Evolutionary conservation across 1,139 yeast genomes (phyloP).

Genomic region (Yamadazyma siamensis): DNA sequence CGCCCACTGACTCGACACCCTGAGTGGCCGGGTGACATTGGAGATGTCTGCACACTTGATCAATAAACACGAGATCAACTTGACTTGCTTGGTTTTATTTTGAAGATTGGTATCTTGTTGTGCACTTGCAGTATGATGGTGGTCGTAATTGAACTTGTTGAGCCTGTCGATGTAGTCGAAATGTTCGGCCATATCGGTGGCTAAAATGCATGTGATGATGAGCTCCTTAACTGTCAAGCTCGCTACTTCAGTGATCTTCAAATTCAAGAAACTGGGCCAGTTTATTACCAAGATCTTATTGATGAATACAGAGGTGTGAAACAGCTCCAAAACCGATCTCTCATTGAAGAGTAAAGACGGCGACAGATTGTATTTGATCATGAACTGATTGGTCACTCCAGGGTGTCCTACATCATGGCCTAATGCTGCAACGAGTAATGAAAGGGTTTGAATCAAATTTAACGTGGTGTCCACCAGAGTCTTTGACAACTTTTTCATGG

Average conservation of each 20-base stretch:
- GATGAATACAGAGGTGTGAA: slow-evolving; percentile 70
- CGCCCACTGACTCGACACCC: slow-evolving; percentile 86
- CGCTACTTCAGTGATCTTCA: slow-evolving; percentile 17
- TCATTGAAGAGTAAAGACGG: slow-evolving; percentile 61
- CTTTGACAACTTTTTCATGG: slow-evolving; percentile 8
- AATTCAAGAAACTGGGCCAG: slow-evolving; percentile 56
- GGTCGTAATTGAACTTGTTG: slow-evolving; percentile 13
- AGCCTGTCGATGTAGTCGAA: slow-evolving; percentile 62
- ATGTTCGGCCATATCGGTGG: slow-evolving; percentile 95
- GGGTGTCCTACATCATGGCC: slow-evolving; percentile 98
- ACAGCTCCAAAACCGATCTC: slow-evolving; percentile 75
- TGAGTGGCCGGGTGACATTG: slow-evolving; percentile 78
- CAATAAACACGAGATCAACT: slow-evolving; percentile 60
- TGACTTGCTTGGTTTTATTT: slow-evolving; percentile 26
- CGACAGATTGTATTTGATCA: slow-evolving; percentile 62
- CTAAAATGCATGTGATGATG: slow-evolving; percentile 54
- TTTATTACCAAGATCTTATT: slow-evolving; percentile 52
- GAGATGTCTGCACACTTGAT: slow-evolving; percentile 94
- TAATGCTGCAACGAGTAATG: slow-evolving; percentile 73
- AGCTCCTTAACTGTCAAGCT: slow-evolving; percentile 25
- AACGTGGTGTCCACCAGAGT: slow-evolving; percentile 17
- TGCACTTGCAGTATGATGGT: slow-evolving; percentile 1
- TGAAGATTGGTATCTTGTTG: neutral
- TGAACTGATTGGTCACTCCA: slow-evolving; percentile 80
- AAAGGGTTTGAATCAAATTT: slow-evolving; percentile 49